These are phyloP conservation scores for Pichia sp. DNA, from an alignment of 1,139 yeast species.

Conservation along the genomic window DNA sequence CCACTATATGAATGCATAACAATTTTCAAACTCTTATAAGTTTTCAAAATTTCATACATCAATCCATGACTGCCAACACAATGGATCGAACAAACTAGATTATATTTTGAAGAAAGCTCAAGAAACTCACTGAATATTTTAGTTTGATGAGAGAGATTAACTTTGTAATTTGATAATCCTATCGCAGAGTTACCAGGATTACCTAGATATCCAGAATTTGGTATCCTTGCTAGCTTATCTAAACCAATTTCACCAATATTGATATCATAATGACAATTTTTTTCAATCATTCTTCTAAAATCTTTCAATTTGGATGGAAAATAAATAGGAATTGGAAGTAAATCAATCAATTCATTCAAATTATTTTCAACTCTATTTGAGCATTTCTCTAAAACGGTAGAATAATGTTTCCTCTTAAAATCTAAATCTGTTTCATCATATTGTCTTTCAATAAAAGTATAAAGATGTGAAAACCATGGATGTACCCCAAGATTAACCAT, in stretches of 20 bases:
- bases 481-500: constrained; percentile 75
- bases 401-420: constrained; percentile 47
- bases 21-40: constrained; percentile 29
- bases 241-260: constrained; percentile 85
- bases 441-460: constrained; percentile 29
- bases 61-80: constrained; percentile 74
- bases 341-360: constrained; percentile 34
- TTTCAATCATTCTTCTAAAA: constrained; percentile 24
- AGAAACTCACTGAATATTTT: constrained; percentile 45
- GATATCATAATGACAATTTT: constrained; percentile 3
- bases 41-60: constrained; percentile 40
- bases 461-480: constrained; percentile 82
- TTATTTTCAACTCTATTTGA: constrained; percentile 6
- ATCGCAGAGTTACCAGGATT: constrained; percentile 12
- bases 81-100: constrained; percentile 60
- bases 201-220: constrained; percentile 52
- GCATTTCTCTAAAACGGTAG: constrained; percentile 32
- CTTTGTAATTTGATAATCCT: constrained; percentile 28
- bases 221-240: constrained; percentile 69
- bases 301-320: constrained; percentile 34
- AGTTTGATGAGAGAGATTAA: constrained; percentile 58
- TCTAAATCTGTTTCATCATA: constrained; percentile 11
- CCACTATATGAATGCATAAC: constrained; percentile 88
- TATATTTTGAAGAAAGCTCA: constrained; percentile 37
- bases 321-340: constrained; percentile 56